phyloP scores from a whole-genome alignment of 331 rosid genomes.

The Rhamnella rubrinervis region DNA sequence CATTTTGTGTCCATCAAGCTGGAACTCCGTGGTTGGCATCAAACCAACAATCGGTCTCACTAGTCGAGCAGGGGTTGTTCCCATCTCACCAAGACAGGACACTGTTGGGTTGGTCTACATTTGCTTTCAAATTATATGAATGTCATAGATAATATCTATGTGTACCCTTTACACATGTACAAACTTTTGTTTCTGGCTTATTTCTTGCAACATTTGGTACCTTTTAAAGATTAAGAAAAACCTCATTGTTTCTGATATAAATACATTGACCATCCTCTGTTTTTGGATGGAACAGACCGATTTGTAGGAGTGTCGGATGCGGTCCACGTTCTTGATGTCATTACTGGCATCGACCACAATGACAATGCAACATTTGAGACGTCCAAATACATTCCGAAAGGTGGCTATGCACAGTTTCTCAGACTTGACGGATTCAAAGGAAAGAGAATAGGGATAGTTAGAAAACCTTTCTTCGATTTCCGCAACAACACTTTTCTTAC shows the following conservation, averaged over 20 bases:
- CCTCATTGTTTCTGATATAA: too few relatives aligned
- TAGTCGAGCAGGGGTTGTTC: conserved; percentile 40
- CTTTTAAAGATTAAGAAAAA: too few relatives aligned
- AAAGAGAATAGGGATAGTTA: conserved; percentile 56
- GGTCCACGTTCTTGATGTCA: conserved; percentile 51
- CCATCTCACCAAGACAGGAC: conserved; percentile 21
- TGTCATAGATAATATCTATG: too few relatives aligned
- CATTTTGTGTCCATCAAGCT: conserved; percentile 33
- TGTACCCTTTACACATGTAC: too few relatives aligned
- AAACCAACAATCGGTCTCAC: conserved; percentile 45
- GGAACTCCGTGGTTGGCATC: conserved; percentile 37
- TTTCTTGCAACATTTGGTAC: too few relatives aligned
- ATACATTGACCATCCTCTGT: too few relatives aligned
- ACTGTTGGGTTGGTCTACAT: conserved; percentile 13
- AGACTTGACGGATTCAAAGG: conserved; percentile 51
- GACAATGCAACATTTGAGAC: conserved; percentile 46
- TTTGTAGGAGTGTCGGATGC: conserved; percentile 73
- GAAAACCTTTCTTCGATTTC: conserved; percentile 15
- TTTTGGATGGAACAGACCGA: conserved; percentile 43
- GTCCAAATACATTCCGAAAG: conserved; percentile 48
- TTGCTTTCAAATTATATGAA: too few relatives aligned
- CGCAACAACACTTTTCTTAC: conserved; percentile 15
- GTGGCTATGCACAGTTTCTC: conserved; percentile 64
- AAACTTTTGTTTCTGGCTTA: too few relatives aligned
- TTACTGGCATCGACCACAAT: conserved; percentile 40